Percentiles rank a stretch among this genome's conserved stretches.
phyloP scores from a whole-genome alignment of 2,329 filamentous ascomycete species.

The Amesomyces nigricolor region DNA sequence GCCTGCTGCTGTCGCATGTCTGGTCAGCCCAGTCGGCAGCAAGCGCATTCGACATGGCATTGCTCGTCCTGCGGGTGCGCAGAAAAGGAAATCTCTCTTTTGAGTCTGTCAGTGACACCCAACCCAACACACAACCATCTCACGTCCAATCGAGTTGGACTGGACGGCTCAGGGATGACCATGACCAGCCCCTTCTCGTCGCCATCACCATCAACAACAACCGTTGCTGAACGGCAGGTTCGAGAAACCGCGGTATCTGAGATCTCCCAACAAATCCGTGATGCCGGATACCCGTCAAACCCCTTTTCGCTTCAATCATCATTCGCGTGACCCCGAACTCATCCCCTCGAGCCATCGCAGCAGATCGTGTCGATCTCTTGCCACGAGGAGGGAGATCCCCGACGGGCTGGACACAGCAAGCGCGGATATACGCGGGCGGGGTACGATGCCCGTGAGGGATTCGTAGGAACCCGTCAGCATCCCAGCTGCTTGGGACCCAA shows the following conservation, averaged over 20 bases:
- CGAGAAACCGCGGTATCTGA: too few relatives aligned
- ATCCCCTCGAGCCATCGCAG: neutral
- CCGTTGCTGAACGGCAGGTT: too few relatives aligned
- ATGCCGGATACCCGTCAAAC: conserved; percentile 1
- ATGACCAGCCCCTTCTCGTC: too few relatives aligned
- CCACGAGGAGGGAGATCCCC: conserved; percentile 9
- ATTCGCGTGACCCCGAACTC: neutral
- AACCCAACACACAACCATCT: too few relatives aligned
- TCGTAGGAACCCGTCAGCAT: neutral
- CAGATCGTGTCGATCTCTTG: conserved; percentile 13
- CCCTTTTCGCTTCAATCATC: neutral
- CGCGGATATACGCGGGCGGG: neutral
- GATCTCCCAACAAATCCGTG: neutral
- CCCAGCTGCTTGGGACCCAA: conserved; percentile 5
- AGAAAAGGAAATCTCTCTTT: too few relatives aligned
- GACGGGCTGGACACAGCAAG: neutral
- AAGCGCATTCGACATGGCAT: neutral
- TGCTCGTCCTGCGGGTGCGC: too few relatives aligned
- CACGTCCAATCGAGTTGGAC: too few relatives aligned
- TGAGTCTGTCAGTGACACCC: too few relatives aligned
- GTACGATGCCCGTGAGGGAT: too few relatives aligned
- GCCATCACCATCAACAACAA: too few relatives aligned
- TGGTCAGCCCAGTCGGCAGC: neutral
- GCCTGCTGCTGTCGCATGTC: conserved; percentile 1
- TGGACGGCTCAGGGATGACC: too few relatives aligned